Evolutionary conservation across 257 asterid species (phyloP).

Genomic region (Verbena officinalis): DNA sequence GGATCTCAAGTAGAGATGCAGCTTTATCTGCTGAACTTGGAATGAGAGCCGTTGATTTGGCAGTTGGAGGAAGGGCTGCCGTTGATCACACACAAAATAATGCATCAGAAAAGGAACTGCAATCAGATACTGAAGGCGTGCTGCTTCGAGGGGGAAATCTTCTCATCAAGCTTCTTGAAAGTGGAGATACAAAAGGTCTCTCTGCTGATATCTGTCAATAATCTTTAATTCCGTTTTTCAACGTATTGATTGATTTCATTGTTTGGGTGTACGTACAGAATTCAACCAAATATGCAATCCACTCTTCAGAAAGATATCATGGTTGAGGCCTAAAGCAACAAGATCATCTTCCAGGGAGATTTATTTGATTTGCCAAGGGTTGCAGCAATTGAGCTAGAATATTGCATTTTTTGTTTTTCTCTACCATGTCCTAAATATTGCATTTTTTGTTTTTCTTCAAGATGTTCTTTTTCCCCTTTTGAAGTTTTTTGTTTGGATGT

Average conservation of each 20-base stretch:
- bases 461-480: no score
- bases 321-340: conserved; percentile 93
- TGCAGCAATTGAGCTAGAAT: conserved; percentile 9
- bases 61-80: conserved; percentile 70
- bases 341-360: conserved; percentile 81
- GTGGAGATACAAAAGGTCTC: conserved; percentile 84
- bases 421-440: no score
- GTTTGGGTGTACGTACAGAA: conserved; percentile 49
- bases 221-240: background rate
- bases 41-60: conserved; percentile 75
- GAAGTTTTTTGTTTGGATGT: no score
- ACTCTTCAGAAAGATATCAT: conserved; percentile 66
- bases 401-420: no score
- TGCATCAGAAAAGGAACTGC: conserved; percentile 21
- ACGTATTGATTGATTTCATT: background rate
- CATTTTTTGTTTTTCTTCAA: no score
- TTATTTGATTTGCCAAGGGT: conserved; percentile 78
- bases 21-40: conserved; percentile 84
- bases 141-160: conserved; percentile 77
- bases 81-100: conserved; percentile 25
- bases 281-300: conserved; percentile 69
- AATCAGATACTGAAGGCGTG: conserved; percentile 37
- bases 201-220: background rate
- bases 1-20: conserved; percentile 76
- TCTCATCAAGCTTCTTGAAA: conserved; percentile 78